A percentile compares a stretch with the other conserved stretches of the same genome.
Conservation (phyloP, 495 filamentous ascomycete genomes). For the Platismatia glauca region DNA sequence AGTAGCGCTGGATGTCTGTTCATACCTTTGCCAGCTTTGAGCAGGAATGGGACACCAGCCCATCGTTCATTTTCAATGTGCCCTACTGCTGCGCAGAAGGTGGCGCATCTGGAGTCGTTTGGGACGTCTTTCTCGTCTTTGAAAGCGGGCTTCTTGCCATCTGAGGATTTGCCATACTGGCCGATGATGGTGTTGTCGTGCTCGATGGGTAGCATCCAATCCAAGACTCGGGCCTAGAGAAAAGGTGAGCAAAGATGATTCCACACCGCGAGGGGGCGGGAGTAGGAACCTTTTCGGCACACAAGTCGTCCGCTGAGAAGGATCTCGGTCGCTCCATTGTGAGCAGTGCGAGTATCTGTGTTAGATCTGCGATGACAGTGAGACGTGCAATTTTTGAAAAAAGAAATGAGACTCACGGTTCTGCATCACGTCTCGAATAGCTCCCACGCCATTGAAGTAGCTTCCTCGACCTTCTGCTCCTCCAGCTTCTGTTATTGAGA, state of each 20-base stretch:
- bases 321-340: slow-evolving; percentile 98
- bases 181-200: slow-evolving; percentile 83
- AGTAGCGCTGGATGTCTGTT: not conserved
- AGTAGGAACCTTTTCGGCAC: slow-evolving; percentile 75
- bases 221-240: slow-evolving; percentile 50
- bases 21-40: slow-evolving; percentile 70
- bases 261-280: not conserved
- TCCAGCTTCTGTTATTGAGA: slow-evolving; percentile 97
- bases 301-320: slow-evolving; percentile 93
- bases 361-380: slow-evolving; percentile 48
- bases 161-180: slow-evolving; percentile 72
- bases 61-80: slow-evolving; percentile 86
- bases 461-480: slow-evolving; percentile 96
- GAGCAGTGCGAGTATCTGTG: slow-evolving; percentile 88
- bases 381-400: not conserved
- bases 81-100: slow-evolving; percentile 72
- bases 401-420: slow-evolving; percentile 50
- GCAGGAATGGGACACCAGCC: slow-evolving; percentile 80
- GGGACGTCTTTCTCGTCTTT: slow-evolving; percentile 85
- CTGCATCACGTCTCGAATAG: slow-evolving; percentile 97
- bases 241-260: not conserved
- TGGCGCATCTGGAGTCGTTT: slow-evolving; percentile 75
- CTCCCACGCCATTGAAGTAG: slow-evolving; percentile 98
- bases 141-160: slow-evolving; percentile 73
- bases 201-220: slow-evolving; percentile 69